Conservation (phyloP, 1,284 basidiomycete genomes). For the Megacollybia platyphylla region DNA sequence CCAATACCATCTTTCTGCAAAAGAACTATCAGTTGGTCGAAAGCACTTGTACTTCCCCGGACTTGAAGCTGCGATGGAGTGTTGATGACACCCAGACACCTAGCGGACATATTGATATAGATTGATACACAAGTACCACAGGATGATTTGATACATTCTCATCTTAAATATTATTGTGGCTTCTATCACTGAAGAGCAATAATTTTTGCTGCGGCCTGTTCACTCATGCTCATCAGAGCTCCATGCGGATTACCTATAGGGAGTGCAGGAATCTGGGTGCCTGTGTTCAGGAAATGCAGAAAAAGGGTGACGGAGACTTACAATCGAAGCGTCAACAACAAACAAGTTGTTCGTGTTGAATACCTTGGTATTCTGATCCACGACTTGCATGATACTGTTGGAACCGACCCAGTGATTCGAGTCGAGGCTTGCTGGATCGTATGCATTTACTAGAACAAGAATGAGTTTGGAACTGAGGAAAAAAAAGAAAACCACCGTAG, state of each 20-base stretch:
- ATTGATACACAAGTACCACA: too few species aligned
- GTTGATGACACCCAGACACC: too few species aligned
- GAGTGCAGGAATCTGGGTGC: conserved; percentile 22
- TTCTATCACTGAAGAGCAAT: conserved; percentile 29
- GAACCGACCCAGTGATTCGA: conserved; percentile 53
- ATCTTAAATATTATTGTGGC: too few species aligned
- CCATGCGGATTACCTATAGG: conserved; percentile 44
- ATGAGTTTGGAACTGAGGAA: conserved; percentile 1
- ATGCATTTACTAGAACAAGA: conserved; percentile 26
- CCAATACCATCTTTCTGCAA: too few species aligned
- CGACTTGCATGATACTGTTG: conserved; percentile 38
- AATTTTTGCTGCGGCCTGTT: conserved; percentile 40
- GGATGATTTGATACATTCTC: too few species aligned
- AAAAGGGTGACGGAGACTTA: conserved; percentile 16
- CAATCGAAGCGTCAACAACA: conserved; percentile 19
- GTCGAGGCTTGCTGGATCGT: conserved; percentile 29
- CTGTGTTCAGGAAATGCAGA: neutral
- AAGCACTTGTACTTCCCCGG: too few species aligned
- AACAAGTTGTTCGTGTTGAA: conserved; percentile 44
- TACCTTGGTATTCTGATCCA: conserved; percentile 46
- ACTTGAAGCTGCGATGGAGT: too few species aligned
- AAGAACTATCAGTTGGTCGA: too few species aligned
- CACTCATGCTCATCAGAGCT: conserved; percentile 38
- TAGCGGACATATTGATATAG: too few species aligned
- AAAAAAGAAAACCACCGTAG: conserved; percentile 24